phyloP scores from a whole-genome alignment of 179 eudicot genomes.

The Monotropa hypopitys region DNA sequence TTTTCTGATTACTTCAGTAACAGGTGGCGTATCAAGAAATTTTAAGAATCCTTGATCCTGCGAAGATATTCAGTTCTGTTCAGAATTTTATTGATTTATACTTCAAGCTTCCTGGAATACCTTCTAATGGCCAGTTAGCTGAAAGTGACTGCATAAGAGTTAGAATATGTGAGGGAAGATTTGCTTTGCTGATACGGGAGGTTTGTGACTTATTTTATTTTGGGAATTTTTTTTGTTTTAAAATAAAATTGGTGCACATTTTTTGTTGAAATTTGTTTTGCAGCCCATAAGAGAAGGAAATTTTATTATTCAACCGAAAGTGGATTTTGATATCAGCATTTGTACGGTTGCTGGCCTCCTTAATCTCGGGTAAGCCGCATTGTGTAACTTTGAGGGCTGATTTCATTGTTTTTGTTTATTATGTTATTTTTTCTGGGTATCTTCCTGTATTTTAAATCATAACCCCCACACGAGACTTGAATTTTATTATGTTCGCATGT shows the following conservation, averaged over 20 bases:
- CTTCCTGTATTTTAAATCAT: background rate
- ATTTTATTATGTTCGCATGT: too few species aligned
- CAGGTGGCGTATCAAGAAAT: constrained; percentile 88
- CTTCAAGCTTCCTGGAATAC: constrained; percentile 75
- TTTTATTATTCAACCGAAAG: constrained; percentile 94
- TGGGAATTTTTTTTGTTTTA: background rate
- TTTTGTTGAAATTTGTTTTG: constrained; percentile 3
- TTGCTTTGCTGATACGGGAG: constrained; percentile 94
- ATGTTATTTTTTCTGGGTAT: background rate
- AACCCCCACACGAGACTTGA: background rate
- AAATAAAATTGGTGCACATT: background rate
- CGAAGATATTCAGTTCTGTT: constrained; percentile 79
- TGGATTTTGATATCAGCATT: constrained; percentile 92
- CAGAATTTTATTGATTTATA: constrained; percentile 88
- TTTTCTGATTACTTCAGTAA: constrained; percentile 3
- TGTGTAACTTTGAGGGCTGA: background rate
- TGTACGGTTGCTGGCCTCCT: constrained; percentile 95
- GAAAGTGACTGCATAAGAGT: constrained; percentile 96
- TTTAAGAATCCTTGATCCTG: constrained; percentile 61
- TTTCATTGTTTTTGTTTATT: constrained; percentile 6
- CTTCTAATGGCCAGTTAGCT: constrained; percentile 64
- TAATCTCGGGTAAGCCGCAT: constrained; percentile 70
- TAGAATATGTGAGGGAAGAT: constrained; percentile 94
- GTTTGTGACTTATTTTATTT: constrained; percentile 27
- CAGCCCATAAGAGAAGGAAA: constrained; percentile 96